phyloP scores from a whole-genome alignment of 2,329 filamentous ascomycete genomes.

The Esteya vermicola region DNA sequence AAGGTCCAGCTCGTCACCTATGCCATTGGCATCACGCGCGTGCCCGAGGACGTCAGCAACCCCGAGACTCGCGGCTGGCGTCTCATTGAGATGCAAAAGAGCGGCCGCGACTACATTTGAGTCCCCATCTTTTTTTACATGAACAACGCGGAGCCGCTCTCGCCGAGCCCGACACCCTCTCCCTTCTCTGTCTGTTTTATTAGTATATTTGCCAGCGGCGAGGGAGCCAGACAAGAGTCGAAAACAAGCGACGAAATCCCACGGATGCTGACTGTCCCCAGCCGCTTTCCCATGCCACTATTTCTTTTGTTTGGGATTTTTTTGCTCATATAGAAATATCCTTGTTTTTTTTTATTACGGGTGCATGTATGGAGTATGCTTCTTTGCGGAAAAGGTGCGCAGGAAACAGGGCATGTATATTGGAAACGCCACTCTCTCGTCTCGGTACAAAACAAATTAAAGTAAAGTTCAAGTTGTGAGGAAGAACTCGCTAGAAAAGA shows the following conservation, averaged over 20 bases:
- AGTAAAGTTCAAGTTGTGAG: no score
- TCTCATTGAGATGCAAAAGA: slow-evolving; percentile 97
- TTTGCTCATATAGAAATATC: neutral
- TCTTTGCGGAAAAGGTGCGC: neutral
- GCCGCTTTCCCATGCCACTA: neutral
- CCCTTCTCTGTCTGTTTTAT: no score
- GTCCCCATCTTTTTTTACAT: neutral
- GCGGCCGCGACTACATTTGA: slow-evolving; percentile 68
- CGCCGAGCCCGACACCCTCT: no score
- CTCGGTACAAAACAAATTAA: neutral
- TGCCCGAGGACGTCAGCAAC: slow-evolving; percentile 92
- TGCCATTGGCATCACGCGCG: slow-evolving; percentile 86
- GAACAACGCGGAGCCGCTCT: no score
- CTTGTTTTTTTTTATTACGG: no score
- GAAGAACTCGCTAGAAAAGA: no score
- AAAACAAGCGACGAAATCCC: no score
- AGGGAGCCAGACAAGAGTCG: no score
- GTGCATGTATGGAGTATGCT: slow-evolving; percentile 2
- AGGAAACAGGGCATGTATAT: neutral
- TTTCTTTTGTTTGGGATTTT: neutral
- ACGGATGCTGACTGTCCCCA: neutral
- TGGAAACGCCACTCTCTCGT: slow-evolving; percentile 4
- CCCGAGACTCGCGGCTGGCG: slow-evolving; percentile 94
- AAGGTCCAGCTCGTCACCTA: slow-evolving; percentile 97
- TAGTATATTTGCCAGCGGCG: no score